Conservation (phyloP, 768 basidiomycete species). For the Nidularia pulvinata region DNA sequence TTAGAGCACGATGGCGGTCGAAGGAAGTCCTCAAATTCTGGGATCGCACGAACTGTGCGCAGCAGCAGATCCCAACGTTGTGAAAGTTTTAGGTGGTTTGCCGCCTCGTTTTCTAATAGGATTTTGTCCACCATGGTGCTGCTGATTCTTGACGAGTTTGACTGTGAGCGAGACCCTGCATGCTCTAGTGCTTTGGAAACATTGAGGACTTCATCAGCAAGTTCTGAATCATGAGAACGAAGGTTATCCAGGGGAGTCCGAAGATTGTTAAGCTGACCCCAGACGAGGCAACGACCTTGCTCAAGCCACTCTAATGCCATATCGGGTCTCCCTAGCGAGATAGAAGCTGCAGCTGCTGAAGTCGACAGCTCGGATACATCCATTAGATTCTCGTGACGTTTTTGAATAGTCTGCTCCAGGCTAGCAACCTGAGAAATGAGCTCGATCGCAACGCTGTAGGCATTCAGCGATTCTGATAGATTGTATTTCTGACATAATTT, state of each 20-base stretch:
- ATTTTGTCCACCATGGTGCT: neutral
- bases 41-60: conserved; percentile 3
- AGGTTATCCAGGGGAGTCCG: conserved; percentile 7
- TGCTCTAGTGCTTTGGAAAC: conserved; percentile 2
- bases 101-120: conserved; percentile 3
- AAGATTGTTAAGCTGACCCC: conserved; percentile 9
- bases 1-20: conserved; percentile 12
- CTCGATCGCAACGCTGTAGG: conserved; percentile 9
- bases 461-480: conserved; percentile 5
- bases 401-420: conserved; percentile 9
- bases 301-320: conserved; percentile 12
- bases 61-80: conserved; percentile 3
- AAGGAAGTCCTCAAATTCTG: conserved; percentile 26
- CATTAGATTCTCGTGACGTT: conserved; percentile 6
- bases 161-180: neutral
- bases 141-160: neutral
- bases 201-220: conserved; percentile 1
- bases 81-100: conserved; percentile 4
- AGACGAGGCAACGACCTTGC: conserved; percentile 11
- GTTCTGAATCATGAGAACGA: neutral
- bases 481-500: neutral
- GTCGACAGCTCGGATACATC: conserved; percentile 3
- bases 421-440: conserved; percentile 10
- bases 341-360: conserved; percentile 5
- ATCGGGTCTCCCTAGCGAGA: neutral